phyloP scores from a whole-genome alignment of 495 filamentous ascomycete genomes.

The Apiosordaria backusii region DNA sequence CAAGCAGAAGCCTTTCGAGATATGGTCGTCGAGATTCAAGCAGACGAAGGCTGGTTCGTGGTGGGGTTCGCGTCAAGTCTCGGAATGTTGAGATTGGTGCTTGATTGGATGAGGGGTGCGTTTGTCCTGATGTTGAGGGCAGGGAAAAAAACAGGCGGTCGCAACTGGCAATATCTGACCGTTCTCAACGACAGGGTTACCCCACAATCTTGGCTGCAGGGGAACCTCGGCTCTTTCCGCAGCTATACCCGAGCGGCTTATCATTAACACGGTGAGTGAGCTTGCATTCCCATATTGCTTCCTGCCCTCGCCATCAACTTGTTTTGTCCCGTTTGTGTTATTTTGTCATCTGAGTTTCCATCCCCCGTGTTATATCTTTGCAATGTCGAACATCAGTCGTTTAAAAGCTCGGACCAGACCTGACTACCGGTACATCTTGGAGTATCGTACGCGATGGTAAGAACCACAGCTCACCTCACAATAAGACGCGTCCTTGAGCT shows the following conservation, averaged over 20 bases:
- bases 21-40: not conserved
- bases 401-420: conserved; percentile 61
- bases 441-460: conserved; percentile 88
- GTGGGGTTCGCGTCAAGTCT: not conserved
- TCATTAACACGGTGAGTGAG: not conserved
- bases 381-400: conserved; percentile 36
- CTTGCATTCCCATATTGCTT: not conserved
- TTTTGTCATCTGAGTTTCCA: not conserved
- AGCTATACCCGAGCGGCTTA: not conserved
- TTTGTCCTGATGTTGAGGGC: not conserved
- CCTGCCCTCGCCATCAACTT: too few species aligned
- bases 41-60: not conserved
- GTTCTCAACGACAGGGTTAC: not conserved
- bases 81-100: not conserved
- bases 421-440: conserved; percentile 76
- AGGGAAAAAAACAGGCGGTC: not conserved
- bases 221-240: not conserved
- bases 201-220: not conserved
- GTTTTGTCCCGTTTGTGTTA: too few species aligned
- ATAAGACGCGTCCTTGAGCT: not conserved
- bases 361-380: not conserved
- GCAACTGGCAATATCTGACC: not conserved
- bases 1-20: not conserved
- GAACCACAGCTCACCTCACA: conserved; percentile 1
- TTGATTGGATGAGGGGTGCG: not conserved